Percentiles rank a stretch among this genome's conserved stretches.
These are phyloP conservation scores for Monilinia fructicola DNA, from an alignment of 2,329 filamentous ascomycete genomes.

Conservation along the genomic window DNA sequence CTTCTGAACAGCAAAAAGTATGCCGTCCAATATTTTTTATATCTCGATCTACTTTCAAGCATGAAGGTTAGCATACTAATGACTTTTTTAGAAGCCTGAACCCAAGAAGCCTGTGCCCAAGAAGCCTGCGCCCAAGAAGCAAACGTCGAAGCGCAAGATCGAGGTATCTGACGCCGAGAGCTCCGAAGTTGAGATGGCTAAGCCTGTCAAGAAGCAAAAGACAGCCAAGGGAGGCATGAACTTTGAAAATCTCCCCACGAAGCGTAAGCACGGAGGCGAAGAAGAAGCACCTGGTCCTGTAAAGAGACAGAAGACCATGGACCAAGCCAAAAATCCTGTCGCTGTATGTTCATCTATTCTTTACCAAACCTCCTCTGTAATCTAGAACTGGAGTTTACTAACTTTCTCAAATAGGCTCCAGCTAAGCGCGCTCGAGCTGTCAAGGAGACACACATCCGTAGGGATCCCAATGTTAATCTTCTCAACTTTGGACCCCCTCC, in stretches of 20 bases:
- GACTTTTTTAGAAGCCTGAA: neutral
- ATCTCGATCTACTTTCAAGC: fast-evolving
- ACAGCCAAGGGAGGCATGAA: neutral
- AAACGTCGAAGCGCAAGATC: neutral
- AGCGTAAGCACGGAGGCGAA: neutral
- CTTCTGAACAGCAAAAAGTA: neutral
- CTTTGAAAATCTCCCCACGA: neutral
- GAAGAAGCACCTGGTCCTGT: neutral
- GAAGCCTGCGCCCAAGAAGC: neutral
- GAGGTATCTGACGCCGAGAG: neutral
- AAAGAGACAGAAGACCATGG: neutral
- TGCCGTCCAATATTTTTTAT: neutral
- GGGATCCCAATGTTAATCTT: neutral
- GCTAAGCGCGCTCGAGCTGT: neutral
- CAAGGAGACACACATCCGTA: neutral
- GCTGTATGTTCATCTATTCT: neutral
- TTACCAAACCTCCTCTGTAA: neutral
- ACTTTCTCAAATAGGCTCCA: neutral
- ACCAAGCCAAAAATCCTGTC: neutral
- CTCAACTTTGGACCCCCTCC: no score
- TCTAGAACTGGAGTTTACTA: neutral
- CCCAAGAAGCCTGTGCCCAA: neutral
- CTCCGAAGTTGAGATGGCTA: neutral
- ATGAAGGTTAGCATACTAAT: neutral
- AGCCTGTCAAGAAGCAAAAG: neutral